phyloP scores from a whole-genome alignment of 805 yeast species.

The Sugiyamaella boreocaroliniensis region DNA sequence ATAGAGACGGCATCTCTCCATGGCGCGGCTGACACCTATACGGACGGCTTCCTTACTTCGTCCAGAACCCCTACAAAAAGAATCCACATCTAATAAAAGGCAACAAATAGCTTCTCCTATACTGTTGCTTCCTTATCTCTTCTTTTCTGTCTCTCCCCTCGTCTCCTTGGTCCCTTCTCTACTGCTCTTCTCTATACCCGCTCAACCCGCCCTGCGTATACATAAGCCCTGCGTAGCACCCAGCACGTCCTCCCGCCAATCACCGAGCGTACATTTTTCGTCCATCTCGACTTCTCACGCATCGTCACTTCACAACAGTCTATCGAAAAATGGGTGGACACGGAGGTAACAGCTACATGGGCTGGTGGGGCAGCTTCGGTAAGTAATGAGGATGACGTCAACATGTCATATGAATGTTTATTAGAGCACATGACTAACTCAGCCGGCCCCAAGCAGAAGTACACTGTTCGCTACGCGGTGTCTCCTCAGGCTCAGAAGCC shows the following conservation, averaged over 20 bases:
- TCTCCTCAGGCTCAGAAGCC: constrained; percentile 94
- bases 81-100: too few species aligned
- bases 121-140: too few species aligned
- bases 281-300: constrained; percentile 4
- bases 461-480: constrained; percentile 70
- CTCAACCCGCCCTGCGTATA: not conserved
- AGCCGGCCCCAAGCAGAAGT: constrained; percentile 51
- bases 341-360: constrained; percentile 74
- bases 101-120: too few species aligned
- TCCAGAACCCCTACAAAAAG: too few species aligned
- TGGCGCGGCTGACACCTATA: too few species aligned
- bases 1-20: too few species aligned
- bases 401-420: not conserved
- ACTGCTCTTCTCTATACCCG: too few species aligned
- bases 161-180: too few species aligned
- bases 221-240: not conserved
- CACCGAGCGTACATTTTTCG: constrained; percentile 3
- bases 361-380: constrained; percentile 96
- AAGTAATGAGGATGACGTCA: constrained; percentile 20
- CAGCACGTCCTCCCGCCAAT: not conserved
- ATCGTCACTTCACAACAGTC: constrained; percentile 1
- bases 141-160: too few species aligned
- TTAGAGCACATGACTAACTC: not conserved
- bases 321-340: constrained; percentile 53
- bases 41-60: too few species aligned